phyloP scores from a whole-genome alignment of 2,329 filamentous ascomycete species.

The Cyphellophora attinorum region DNA sequence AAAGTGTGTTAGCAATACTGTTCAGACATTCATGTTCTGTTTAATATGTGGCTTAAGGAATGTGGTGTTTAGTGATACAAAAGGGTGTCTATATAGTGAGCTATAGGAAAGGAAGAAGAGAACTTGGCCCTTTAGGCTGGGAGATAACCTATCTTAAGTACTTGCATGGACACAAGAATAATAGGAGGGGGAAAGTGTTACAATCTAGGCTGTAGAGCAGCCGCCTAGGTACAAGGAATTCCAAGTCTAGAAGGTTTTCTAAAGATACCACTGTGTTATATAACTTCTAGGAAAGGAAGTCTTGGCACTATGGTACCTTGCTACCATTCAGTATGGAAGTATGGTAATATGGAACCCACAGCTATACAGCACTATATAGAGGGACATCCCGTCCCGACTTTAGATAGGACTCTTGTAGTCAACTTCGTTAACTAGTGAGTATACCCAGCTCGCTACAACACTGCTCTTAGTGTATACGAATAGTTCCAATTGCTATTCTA shows the following conservation, averaged over 20 bases:
- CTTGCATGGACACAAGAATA: not conserved
- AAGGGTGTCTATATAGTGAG: not conserved
- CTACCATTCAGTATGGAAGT: not conserved
- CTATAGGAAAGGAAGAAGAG: not conserved
- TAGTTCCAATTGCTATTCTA: no score
- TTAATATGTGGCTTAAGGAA: no score
- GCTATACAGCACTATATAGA: constrained; percentile 1
- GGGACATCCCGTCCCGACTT: not conserved
- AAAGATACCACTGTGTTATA: no score
- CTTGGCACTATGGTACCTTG: not conserved
- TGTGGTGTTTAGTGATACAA: no score
- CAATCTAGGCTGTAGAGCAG: no score
- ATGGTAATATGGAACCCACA: not conserved
- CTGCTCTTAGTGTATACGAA: no score
- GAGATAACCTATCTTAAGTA: not conserved
- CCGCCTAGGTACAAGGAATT: no score
- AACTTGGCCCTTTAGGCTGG: no score
- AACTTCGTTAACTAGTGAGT: constrained; percentile 1
- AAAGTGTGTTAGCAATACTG: not conserved
- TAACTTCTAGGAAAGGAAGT: no score
- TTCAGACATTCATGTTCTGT: not conserved
- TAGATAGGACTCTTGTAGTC: constrained; percentile 1
- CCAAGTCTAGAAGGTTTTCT: no score
- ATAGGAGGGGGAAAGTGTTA: constrained; percentile 1
- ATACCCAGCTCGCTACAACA: no score